Conservation (phyloP, 75 land plant genomes). For the Pinus albicaulis region DNA sequence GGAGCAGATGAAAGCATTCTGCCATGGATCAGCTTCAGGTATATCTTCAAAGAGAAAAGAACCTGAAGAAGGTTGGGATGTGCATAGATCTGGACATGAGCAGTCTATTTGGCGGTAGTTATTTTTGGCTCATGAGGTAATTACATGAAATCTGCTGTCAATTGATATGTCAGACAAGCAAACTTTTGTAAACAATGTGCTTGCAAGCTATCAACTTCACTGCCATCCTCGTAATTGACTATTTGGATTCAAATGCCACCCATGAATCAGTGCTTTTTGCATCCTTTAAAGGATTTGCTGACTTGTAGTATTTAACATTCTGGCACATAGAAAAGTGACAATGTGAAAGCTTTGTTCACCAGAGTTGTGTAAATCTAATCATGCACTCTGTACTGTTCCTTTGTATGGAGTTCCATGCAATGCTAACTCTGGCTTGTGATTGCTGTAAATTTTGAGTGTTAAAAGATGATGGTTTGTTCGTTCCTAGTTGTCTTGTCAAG, state of each 20-base stretch:
- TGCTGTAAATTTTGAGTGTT: neutral
- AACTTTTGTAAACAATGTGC: neutral
- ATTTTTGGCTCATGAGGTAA: neutral
- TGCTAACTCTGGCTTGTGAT: neutral
- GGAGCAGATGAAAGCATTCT: conserved; percentile 38
- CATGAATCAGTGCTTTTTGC: neutral
- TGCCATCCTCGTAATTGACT: neutral
- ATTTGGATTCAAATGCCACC: neutral
- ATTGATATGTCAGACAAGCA: neutral
- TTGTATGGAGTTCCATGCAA: neutral
- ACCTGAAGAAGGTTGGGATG: conserved; percentile 77
- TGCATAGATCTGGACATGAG: conserved; percentile 34
- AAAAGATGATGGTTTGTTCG: neutral
- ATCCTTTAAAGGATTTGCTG: neutral
- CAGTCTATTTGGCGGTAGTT: conserved; percentile 61
- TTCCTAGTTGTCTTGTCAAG: neutral
- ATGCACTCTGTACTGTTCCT: neutral
- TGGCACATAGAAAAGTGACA: no score
- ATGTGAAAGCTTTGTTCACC: no score
- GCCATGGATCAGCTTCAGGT: conserved; percentile 19
- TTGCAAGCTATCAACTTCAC: neutral
- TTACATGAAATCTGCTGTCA: neutral
- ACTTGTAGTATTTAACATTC: neutral
- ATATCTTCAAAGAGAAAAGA: conserved; percentile 66
- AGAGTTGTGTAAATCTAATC: no score